Evolutionary conservation across 2,329 filamentous ascomycete genomes (phyloP), one percentile per base, ranked within the genome.

Genomic region (Ceratocystis diversiconidia): DNA sequence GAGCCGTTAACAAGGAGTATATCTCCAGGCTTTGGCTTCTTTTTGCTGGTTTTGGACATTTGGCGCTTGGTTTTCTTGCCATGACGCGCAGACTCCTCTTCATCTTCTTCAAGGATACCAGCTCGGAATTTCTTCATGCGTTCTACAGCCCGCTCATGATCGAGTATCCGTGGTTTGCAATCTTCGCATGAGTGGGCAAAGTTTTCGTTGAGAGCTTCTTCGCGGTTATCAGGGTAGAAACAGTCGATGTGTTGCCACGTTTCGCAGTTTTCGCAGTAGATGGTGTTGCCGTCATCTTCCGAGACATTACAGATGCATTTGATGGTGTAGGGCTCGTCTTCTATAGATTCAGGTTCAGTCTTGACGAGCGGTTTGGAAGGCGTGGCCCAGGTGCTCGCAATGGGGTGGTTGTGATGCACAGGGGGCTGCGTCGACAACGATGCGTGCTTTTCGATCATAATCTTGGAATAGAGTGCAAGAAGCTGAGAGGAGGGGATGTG

Each of bases 241-340:
- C 94, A 99, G 74, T 91, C 87, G 72, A 96, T 95, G 76, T 99
- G 94, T 77, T 99, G 94, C 94, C 94, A 99, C 62, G 91, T 94
- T 74, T 96, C 89, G 80, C 94, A 99, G 67, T 82, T 84, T 74
- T 97, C 94, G 80, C 94, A 99, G 76, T 92, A 90, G 69, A 99
- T 95, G 68, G 94, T 99, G 76, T 90, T 92, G 76, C 94, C 94
- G 79, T 99, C 94, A 80, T 99, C 94, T 79, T 95, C 91, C 74
- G 85, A 79, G 76, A 88, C 96, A 74, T 86, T 86, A 78, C 94
- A 99, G 71, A 97, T 95, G 82, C 94, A 99, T 80, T 95, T 96
- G 79, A 97, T 96, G 67, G 90, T 95, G 75, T 95, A 95, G 19
- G 88, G 88, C 76, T 92, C 88, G 76, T 92, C 88, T 72, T 86